A percentile compares a stretch with the other conserved stretches of the same genome.
Conservation (phyloP, 1,139 yeast species). For the Eremothecium coryli region DNA sequence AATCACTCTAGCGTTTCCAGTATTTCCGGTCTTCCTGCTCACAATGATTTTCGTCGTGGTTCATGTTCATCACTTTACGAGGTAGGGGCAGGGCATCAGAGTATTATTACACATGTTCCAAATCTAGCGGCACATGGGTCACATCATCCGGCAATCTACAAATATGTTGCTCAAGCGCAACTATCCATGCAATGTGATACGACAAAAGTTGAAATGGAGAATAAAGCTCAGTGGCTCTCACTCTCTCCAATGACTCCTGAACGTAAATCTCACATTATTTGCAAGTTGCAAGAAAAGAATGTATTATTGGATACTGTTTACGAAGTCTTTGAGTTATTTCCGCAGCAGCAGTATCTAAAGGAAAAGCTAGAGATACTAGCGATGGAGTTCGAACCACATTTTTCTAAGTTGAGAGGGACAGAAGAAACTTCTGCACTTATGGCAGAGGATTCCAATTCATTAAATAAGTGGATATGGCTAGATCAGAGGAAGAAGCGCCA, state of each 20-base stretch:
- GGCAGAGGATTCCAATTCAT: conserved; percentile 5
- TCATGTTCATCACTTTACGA: conserved; percentile 2
- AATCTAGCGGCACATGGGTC: conserved; percentile 5
- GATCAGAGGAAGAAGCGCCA: conserved; percentile 7
- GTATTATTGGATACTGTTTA: conserved; percentile 2
- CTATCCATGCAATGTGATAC: conserved; percentile 10
- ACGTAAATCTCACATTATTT: conserved; percentile 6
- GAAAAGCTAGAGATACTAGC: conserved; percentile 10
- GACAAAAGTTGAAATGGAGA: conserved; percentile 8
- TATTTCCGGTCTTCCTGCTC: background rate
- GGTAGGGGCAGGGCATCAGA: no score
- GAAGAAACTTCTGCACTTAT: conserved; percentile 6
- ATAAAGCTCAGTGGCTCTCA: conserved; percentile 9
- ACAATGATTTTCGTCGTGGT: no score
- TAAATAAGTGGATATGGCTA: conserved; percentile 9
- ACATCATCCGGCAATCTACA: conserved; percentile 6
- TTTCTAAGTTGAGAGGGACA: background rate
- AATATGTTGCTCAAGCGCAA: conserved; percentile 12
- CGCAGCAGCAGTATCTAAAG: conserved; percentile 6
- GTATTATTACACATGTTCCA: background rate
- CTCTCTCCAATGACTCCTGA: conserved; percentile 9
- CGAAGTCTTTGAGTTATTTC: conserved; percentile 9
- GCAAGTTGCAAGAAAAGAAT: conserved; percentile 5
- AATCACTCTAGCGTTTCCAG: background rate
- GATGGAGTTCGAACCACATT: conserved; percentile 6